Evolutionary conservation across 129 eudicot species (phyloP).

Genomic region (Flaveria brownii): DNA sequence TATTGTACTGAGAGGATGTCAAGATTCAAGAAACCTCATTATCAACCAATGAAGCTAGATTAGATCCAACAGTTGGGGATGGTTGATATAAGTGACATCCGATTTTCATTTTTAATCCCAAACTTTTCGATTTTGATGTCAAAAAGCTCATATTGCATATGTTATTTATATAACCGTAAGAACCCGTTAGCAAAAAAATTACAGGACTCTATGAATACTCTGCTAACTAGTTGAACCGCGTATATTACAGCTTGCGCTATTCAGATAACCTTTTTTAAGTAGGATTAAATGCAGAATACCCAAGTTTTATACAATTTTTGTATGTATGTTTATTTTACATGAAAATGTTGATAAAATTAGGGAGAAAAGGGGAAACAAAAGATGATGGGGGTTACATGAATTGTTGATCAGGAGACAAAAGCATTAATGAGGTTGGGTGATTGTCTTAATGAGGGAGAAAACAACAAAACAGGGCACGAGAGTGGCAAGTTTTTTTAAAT

Average conservation of each 20-base stretch:
- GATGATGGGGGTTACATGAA: constrained; percentile 34
- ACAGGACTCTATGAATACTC: background rate
- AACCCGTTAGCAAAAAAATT: background rate
- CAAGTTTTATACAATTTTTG: too few species aligned
- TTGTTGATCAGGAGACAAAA: constrained; percentile 44
- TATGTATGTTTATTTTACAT: constrained; percentile 3
- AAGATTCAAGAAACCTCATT: constrained; percentile 31
- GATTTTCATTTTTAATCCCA: background rate
- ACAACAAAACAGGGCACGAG: constrained; percentile 39
- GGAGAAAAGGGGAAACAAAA: constrained; percentile 14
- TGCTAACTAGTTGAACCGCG: too few species aligned
- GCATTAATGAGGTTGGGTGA: constrained; percentile 45
- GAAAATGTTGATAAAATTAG: background rate
- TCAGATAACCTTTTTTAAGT: too few species aligned
- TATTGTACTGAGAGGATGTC: constrained; percentile 44
- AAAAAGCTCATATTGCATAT: background rate
- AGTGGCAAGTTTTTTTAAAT: constrained; percentile 15
- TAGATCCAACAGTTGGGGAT: constrained; percentile 39
- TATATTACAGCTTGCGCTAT: too few species aligned
- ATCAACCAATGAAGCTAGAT: constrained; percentile 33
- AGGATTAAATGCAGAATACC: background rate
- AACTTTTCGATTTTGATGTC: background rate
- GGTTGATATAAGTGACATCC: background rate
- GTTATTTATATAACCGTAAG: background rate
- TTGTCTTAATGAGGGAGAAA: constrained; percentile 38